Evolutionary conservation across 2,329 filamentous ascomycete species (phyloP), one percentile per base, ranked within the genome.

Genomic region (Diaporthe sp.): DNA sequence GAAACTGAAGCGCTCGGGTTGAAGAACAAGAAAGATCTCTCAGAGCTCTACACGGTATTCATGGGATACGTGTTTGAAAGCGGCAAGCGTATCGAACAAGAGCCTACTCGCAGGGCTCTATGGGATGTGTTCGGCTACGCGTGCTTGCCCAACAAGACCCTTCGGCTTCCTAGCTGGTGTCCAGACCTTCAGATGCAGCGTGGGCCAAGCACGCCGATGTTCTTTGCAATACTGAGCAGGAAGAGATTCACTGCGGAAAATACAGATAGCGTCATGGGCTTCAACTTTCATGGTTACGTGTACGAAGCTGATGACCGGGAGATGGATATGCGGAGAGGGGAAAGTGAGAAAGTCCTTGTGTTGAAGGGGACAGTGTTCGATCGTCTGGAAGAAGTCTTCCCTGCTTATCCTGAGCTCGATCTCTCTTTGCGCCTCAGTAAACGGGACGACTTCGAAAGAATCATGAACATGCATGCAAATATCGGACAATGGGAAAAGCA

Each of bases 371-470:
- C 15, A 22, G 28, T 55, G 54, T 55, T 55, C 28, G 54, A 8
- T 33, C 1, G 17, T 22, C 25, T 33, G 15, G 33, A 28, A 33
- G 54, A 22, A 6, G 28, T 55, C 15, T 55, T 10, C 15, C 15
- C 28, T 15, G 28, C 54, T 9, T 55, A 33, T 4, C 54, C 28
- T 55, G 54, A 33, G 1, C 2, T 33, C 2, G 7, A 5, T 12
- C 1, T 33, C 15, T 12, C 4, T 17, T 22, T 28, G 4, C 12
- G 3, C 50, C 13, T 19, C 7, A 15, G 10, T 33, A 15, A 19
- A 1, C 15, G 4, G 17, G 54, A 17, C 0, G 0, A 22, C 22
- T 33, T 33, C n/a, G n/a, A n/a, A n/a, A n/a, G n/a, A n/a, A n/a
- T n/a, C n/a, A n/a, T n/a, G 12, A 30, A 55, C 4, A 4, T 33